Evolutionary conservation across 2,329 filamentous ascomycete species (phyloP).

Genomic region (Ascosphaera pollenicola): DNA sequence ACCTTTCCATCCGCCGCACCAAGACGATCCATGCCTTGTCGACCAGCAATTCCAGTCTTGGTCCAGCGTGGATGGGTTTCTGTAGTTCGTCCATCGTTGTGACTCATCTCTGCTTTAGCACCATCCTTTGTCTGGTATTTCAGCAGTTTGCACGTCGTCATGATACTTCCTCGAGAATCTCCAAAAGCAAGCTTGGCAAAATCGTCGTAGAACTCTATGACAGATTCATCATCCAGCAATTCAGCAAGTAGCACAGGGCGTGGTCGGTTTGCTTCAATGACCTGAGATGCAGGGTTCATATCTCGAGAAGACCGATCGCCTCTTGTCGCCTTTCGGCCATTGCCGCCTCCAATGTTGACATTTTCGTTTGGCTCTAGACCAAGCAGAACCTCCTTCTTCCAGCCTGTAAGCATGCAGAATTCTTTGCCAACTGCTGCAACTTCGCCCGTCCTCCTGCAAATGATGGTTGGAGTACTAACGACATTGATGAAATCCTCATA

Average conservation of each 20-base stretch:
- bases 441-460: constrained; percentile 79
- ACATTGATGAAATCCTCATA: constrained; percentile 84
- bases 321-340: constrained; percentile 1
- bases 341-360: constrained; percentile 43
- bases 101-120: constrained; percentile 11
- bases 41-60: constrained; percentile 24
- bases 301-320: background rate
- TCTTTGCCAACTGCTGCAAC: constrained; percentile 93
- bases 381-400: constrained; percentile 73
- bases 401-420: constrained; percentile 86
- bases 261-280: constrained; percentile 25
- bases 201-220: constrained; percentile 89
- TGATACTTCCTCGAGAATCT: constrained; percentile 67
- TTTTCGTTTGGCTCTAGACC: constrained; percentile 78
- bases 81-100: constrained; percentile 5
- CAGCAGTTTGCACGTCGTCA: constrained; percentile 62
- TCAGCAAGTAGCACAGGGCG: constrained; percentile 83
- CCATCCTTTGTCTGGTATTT: constrained; percentile 66
- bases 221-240: constrained; percentile 77
- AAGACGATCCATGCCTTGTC: constrained; percentile 55
- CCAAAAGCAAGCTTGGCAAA: constrained; percentile 85
- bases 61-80: constrained; percentile 23
- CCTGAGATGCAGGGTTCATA: constrained; percentile 10
- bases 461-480: constrained; percentile 73
- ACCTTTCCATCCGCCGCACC: constrained; percentile 71